Base-by-base conservation (phyloP, 257 asterid genomes). In the Asclepias syriaca region DNA sequence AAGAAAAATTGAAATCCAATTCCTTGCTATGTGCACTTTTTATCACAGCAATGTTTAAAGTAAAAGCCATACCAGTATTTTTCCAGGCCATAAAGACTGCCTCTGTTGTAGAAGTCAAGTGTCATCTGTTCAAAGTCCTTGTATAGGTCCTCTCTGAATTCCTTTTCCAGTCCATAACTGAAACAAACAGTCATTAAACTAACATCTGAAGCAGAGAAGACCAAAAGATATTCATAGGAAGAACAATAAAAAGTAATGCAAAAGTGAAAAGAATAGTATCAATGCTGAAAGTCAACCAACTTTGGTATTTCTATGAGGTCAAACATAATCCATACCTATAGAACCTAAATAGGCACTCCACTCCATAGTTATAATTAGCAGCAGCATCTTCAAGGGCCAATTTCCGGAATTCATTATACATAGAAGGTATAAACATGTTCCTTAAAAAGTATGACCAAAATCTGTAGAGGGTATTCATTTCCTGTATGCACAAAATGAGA, bases 81-180 rank as follows among this genome's bases (percentile, higher is more conserved):
- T 77, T 92, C 96, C 69, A 92, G 88, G 83, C 98, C 98, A 65
- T 92, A 92, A 66, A 90, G 87, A 83, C 82, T 90, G 60, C 99
- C 98, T 61, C 78, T 80, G 60, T 78, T 81, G 75, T 85, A 89
- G 82, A 83, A 88, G 70, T 88, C 90, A 46, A 89, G 93, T 1
- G 93, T 74, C 81, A 94, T 80, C 81, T 81, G 84, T 77, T 91
- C 95, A 49, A 94, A 94, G 85, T 94, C 97, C 54, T 81, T 82
- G 49, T 88, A 94, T 40, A 94, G 84, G 71, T 90, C 96, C 71
- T 81, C 87, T 61, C 82, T 85, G 66, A 88, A 91, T 39, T 89
- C 93, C 86, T 83, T 91, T 87, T 94, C 98, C 87, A 94, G 82
- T 53, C 97, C 93, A 79, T 89, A 89, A 83, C 99, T 94, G 84